These are phyloP conservation scores for Backusella sp. DNA, from an alignment of 192 early-diverging fungal genomes.

Conservation along the genomic window DNA sequence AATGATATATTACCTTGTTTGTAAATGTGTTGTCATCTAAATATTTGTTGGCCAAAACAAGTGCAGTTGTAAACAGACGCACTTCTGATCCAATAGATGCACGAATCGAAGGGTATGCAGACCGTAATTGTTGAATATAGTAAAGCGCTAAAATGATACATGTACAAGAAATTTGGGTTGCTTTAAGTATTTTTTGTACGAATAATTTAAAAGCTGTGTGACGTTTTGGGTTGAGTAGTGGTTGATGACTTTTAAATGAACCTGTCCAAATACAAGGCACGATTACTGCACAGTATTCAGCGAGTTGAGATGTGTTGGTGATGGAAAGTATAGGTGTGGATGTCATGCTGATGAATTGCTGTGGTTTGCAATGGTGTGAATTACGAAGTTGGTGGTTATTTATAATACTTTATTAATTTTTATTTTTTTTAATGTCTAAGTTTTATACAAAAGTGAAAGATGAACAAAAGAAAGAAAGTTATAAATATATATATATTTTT, in stretches of 20 bases:
- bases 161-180: constrained; percentile 60
- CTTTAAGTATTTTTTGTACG: constrained; percentile 51
- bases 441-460: background rate
- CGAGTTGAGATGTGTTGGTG: constrained; percentile 30
- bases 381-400: background rate
- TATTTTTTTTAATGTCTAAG: background rate
- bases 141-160: constrained; percentile 64
- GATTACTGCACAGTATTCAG: constrained; percentile 33
- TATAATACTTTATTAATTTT: background rate
- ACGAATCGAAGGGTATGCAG: constrained; percentile 52
- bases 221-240: background rate
- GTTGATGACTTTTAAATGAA: constrained; percentile 7
- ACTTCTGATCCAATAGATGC: constrained; percentile 76
- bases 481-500: background rate
- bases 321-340: constrained; percentile 4
- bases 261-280: constrained; percentile 40
- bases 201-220: constrained; percentile 44
- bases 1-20: constrained; percentile 49
- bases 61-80: constrained; percentile 78
- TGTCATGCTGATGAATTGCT: background rate
- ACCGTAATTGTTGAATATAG: constrained; percentile 60
- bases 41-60: constrained; percentile 86
- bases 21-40: constrained; percentile 91
- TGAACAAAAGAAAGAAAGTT: background rate
- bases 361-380: background rate